phyloP scores from a whole-genome alignment of 345 rosid genomes.

The Moringa oleifera region DNA sequence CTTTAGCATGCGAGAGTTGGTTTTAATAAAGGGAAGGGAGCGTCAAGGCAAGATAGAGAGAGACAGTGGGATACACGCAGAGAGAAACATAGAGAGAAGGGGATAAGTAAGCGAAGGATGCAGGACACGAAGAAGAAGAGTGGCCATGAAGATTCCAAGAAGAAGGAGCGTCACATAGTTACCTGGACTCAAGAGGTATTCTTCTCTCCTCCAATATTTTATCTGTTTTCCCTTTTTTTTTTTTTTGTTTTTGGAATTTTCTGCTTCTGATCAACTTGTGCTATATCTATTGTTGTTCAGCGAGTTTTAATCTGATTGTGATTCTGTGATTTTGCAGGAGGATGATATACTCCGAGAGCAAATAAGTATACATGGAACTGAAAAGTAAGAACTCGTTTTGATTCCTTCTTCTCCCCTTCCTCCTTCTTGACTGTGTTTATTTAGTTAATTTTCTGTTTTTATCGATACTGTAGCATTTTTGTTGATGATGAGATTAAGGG shows the following conservation, averaged over 20 bases:
- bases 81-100: constrained; percentile 15
- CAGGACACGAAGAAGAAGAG: constrained; percentile 52
- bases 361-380: constrained; percentile 79
- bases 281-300: neutral
- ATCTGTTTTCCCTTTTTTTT: constrained; percentile 9
- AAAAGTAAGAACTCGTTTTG: constrained; percentile 43
- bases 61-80: constrained; percentile 13
- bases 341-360: constrained; percentile 88
- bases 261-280: no score
- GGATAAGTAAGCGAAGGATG: constrained; percentile 22
- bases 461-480: no score
- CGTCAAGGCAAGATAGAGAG: constrained; percentile 32
- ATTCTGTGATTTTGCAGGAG: constrained; percentile 50
- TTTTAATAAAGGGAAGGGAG: constrained; percentile 58
- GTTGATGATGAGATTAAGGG: no score
- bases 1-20: constrained; percentile 49
- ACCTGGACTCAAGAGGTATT: constrained; percentile 72
- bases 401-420: neutral
- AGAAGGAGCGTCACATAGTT: constrained; percentile 89
- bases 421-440: constrained; percentile 4
- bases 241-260: constrained; percentile 8
- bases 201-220: neutral
- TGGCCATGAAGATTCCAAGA: constrained; percentile 59
- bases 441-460: neutral
- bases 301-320: constrained; percentile 18